phyloP scores from a whole-genome alignment of 1,139 yeast genomes.

The Yamadazyma membranifaciens region DNA sequence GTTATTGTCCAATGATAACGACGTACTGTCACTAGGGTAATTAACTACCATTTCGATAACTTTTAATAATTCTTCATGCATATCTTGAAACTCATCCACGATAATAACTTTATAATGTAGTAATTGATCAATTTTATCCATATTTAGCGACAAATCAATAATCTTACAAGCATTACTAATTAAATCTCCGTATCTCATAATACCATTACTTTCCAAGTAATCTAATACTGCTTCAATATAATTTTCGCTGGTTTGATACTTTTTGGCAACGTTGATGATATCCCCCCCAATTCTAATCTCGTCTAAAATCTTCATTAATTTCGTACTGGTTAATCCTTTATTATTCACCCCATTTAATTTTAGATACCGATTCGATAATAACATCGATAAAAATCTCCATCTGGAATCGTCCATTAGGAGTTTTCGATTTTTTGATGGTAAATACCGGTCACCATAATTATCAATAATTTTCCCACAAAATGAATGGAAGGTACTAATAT shows the following conservation, averaged over 20 bases:
- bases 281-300: slow-evolving; percentile 30
- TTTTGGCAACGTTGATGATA: slow-evolving; percentile 23
- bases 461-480: slow-evolving; percentile 51
- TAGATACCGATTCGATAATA: slow-evolving; percentile 29
- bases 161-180: slow-evolving; percentile 30
- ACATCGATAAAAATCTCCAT: slow-evolving; percentile 43
- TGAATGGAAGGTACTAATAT: slow-evolving; percentile 62
- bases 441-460: slow-evolving; percentile 28
- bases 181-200: slow-evolving; percentile 38
- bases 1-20: not conserved
- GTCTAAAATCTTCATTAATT: slow-evolving; percentile 32
- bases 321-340: slow-evolving; percentile 25
- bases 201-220: slow-evolving; percentile 29
- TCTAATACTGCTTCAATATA: slow-evolving; percentile 21
- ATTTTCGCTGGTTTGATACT: slow-evolving; percentile 21
- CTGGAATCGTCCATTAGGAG: slow-evolving; percentile 50
- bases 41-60: slow-evolving; percentile 38
- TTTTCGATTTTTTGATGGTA: slow-evolving; percentile 20
- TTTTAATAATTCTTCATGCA: slow-evolving; percentile 50
- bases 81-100: slow-evolving; percentile 78
- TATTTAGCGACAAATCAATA: slow-evolving; percentile 16
- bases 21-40: slow-evolving; percentile 23
- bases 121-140: slow-evolving; percentile 22
- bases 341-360: slow-evolving; percentile 22
- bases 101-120: slow-evolving; percentile 39